Evolutionary conservation across 176 grass and related monocot species (phyloP).

Genomic region (Cocos nucifera): DNA sequence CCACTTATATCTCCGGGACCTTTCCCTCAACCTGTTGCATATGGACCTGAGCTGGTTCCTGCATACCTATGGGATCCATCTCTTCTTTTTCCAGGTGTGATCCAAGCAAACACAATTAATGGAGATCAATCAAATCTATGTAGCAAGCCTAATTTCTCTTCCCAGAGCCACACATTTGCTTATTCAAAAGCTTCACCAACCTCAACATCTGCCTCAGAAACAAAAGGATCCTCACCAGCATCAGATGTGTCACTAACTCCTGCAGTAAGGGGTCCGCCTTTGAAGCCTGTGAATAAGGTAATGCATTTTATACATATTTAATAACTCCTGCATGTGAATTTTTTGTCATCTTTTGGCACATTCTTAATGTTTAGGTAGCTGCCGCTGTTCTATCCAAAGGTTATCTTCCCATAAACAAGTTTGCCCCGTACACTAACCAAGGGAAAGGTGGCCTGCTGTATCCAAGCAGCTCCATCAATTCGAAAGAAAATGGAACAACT

Average conservation of each 20-base stretch:
- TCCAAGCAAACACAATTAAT: slow-evolving; percentile 52
- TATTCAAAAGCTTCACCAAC: slow-evolving; percentile 31
- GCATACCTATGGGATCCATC: slow-evolving; percentile 63
- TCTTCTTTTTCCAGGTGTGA: slow-evolving; percentile 45
- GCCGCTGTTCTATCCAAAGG: slow-evolving; percentile 51
- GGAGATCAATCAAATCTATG: slow-evolving; percentile 37
- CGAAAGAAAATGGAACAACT: slow-evolving; percentile 43
- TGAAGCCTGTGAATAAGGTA: slow-evolving; percentile 62
- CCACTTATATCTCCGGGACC: slow-evolving; percentile 32
- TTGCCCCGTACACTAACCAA: slow-evolving; percentile 38
- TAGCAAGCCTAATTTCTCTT: slow-evolving; percentile 35
- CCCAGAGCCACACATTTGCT: slow-evolving; percentile 32
- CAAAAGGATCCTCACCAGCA: slow-evolving; percentile 49
- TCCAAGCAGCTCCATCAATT: slow-evolving; percentile 29
- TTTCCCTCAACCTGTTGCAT: slow-evolving; percentile 44
- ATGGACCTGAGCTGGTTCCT: slow-evolving; percentile 52
- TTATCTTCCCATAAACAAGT: slow-evolving; percentile 45
- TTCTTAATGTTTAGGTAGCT: slow-evolving; percentile 23
- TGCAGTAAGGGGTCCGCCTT: slow-evolving; percentile 19
- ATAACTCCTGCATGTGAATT: background rate
- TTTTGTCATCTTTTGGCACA: too few relatives aligned
- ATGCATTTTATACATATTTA: slow-evolving; percentile 12
- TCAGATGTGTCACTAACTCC: slow-evolving; percentile 25
- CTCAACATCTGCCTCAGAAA: slow-evolving; percentile 28
- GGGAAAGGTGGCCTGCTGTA: slow-evolving; percentile 35